A percentile compares a stretch with the other conserved stretches of the same genome.
Evolutionary conservation across 805 yeast genomes (phyloP).

Genomic region (Wickerhamiella qilinensis): DNA sequence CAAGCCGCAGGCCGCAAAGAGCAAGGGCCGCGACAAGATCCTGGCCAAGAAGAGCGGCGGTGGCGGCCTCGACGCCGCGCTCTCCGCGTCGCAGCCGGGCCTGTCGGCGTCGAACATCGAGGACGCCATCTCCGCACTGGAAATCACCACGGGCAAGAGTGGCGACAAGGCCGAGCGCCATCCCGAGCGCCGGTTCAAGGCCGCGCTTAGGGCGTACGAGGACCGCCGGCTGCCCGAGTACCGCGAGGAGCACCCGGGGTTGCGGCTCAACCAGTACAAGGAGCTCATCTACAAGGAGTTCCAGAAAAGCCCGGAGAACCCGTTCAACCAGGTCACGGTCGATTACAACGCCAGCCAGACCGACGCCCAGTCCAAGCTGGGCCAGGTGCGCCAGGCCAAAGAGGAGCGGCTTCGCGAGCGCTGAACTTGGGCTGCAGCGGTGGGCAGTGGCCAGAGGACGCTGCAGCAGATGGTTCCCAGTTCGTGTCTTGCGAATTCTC

Average conservation of each 20-base stretch:
- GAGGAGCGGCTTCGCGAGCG: conserved; percentile 23
- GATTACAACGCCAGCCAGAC: conserved; percentile 42
- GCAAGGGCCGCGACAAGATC: conserved; percentile 53
- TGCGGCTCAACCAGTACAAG: conserved; percentile 64
- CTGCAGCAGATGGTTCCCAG: too few relatives aligned
- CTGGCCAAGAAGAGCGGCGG: conserved; percentile 43
- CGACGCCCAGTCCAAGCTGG: conserved; percentile 33
- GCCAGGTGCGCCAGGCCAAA: conserved; percentile 32
- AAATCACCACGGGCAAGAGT: conserved; percentile 41
- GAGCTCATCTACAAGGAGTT: conserved; percentile 63
- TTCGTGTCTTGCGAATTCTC: too few relatives aligned
- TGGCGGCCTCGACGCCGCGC: conserved; percentile 35
- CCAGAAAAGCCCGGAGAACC: conserved; percentile 65
- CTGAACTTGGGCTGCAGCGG: too few relatives aligned
- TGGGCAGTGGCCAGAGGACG: too few relatives aligned
- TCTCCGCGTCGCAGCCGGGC: conserved; percentile 41
- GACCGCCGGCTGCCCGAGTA: conserved; percentile 56
- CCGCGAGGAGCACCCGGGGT: conserved; percentile 63
- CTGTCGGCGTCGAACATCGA: conserved; percentile 64
- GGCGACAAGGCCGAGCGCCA: conserved; percentile 47
- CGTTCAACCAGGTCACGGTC: conserved; percentile 64
- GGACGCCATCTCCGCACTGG: conserved; percentile 61
- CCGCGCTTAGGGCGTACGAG: conserved; percentile 58
- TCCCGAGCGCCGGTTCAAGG: conserved; percentile 78
- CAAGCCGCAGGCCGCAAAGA: conserved; percentile 31